These are phyloP conservation scores for Akebia trifoliata DNA, from an alignment of 164 flowering plant species.

Conservation along the genomic window DNA sequence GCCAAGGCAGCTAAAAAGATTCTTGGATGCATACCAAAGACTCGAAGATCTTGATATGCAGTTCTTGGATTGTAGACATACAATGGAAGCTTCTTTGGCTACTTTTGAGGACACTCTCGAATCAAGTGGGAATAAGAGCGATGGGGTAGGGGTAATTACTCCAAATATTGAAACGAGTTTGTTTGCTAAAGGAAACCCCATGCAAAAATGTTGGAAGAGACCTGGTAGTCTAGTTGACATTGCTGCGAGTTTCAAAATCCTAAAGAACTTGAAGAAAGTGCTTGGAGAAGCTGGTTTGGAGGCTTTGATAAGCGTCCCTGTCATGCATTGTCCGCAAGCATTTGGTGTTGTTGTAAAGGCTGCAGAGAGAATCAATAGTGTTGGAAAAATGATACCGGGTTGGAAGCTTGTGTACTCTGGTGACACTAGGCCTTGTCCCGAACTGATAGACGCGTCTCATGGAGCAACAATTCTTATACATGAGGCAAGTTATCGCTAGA, in stretches of 20 bases:
- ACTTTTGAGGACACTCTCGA: conserved; percentile 26
- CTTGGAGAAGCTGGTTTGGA: conserved; percentile 75
- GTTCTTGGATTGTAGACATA: conserved; percentile 78
- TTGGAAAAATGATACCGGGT: conserved; percentile 75
- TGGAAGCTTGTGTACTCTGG: conserved; percentile 99
- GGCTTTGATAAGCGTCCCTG: conserved; percentile 71
- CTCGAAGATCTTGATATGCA: conserved; percentile 91
- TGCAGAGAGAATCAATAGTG: conserved; percentile 53
- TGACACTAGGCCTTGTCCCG: conserved; percentile 90
- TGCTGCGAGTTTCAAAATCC: conserved; percentile 22
- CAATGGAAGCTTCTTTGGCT: conserved; percentile 50
- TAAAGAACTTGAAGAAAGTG: conserved; percentile 46
- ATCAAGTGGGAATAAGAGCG: conserved; percentile 14
- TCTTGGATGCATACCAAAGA: conserved; percentile 78
- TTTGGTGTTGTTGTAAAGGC: conserved; percentile 73
- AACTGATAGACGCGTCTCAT: conserved; percentile 64
- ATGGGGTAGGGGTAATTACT: conserved; percentile 2
- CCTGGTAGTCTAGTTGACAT: conserved; percentile 41
- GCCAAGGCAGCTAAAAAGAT: conserved; percentile 73
- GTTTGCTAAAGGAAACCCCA: conserved; percentile 53
- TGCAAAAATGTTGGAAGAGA: conserved; percentile 71
- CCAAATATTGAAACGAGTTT: conserved; percentile 32
- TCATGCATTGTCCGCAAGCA: conserved; percentile 90
- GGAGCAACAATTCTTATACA: conserved; percentile 94
- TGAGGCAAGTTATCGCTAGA: conserved; percentile 50